phyloP scores from a whole-genome alignment of 139 green algal species.

The Deuterostichococcus epilithicus region DNA sequence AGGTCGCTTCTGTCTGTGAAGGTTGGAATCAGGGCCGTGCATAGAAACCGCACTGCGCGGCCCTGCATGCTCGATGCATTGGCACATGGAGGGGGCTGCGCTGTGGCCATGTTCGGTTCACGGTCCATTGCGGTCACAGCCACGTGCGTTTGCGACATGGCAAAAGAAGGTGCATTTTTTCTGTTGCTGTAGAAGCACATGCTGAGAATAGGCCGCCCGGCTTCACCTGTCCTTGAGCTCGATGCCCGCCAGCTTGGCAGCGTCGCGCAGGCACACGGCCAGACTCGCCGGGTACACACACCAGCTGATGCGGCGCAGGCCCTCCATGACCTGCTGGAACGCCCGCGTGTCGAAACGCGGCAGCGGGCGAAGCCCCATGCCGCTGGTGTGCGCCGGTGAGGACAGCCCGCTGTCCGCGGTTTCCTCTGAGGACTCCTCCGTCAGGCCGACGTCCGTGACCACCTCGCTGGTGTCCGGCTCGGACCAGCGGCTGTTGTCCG shows the following conservation, averaged over 20 bases:
- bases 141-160: too few relatives aligned
- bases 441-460: background rate
- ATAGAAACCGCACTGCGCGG: too few relatives aligned
- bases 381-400: background rate
- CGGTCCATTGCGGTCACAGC: too few relatives aligned
- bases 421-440: background rate
- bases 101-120: too few relatives aligned
- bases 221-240: background rate
- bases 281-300: background rate
- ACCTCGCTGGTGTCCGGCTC: background rate
- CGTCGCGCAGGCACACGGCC: background rate
- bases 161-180: too few relatives aligned
- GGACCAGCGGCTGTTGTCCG: background rate
- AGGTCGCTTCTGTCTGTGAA: background rate
- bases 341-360: background rate
- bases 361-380: background rate
- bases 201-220: background rate
- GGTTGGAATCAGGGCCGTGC: too few relatives aligned
- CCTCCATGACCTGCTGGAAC: background rate
- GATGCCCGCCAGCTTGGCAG: background rate
- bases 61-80: too few relatives aligned
- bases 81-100: too few relatives aligned
- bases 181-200: too few relatives aligned
- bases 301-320: background rate
- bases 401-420: background rate